Conservation (phyloP, 495 filamentous ascomycete species). For the Xylaria curta region DNA sequence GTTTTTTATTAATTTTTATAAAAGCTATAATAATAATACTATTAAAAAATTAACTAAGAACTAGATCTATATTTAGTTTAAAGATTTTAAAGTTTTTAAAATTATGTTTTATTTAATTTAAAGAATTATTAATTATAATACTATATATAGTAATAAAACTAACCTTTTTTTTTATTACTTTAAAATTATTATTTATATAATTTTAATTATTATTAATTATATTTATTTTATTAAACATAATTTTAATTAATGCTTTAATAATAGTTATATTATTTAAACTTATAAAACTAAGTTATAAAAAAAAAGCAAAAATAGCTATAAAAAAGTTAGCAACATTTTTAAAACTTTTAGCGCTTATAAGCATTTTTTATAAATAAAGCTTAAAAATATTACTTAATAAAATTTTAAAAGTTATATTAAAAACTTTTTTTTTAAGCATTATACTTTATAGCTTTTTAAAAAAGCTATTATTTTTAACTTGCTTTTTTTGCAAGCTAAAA, state of each 20-base stretch:
- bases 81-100: neutral
- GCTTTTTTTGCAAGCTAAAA: neutral
- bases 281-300: neutral
- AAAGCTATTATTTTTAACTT: neutral
- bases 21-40: neutral
- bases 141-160: neutral
- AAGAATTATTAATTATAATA: neutral
- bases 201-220: neutral
- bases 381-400: neutral
- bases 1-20: neutral
- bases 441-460: neutral
- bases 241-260: neutral
- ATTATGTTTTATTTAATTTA: neutral
- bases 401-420: neutral
- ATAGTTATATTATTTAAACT: neutral
- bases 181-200: neutral
- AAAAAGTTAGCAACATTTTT: neutral
- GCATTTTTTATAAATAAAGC: neutral
- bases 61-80: neutral
- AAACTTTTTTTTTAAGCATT: neutral
- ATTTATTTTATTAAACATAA: neutral
- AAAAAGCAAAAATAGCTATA: neutral
- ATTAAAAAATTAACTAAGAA: neutral
- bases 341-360: neutral
- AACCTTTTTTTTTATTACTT: neutral